These are phyloP conservation scores for Xylaria acuta DNA, from an alignment of 495 filamentous ascomycete species.

Conservation along the genomic window DNA sequence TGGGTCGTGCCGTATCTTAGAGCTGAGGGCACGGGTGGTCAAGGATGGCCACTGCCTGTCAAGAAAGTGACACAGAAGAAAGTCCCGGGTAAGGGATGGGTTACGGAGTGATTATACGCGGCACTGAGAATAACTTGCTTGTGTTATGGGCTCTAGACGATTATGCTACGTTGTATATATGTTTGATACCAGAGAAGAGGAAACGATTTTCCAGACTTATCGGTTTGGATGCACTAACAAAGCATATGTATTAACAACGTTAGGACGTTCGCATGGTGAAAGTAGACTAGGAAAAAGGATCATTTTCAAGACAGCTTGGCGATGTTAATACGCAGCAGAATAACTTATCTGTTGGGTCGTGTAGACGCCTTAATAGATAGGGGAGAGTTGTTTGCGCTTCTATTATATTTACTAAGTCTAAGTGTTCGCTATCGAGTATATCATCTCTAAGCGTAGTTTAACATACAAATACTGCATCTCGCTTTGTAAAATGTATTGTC, in stretches of 20 bases:
- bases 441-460: slow-evolving; percentile 17
- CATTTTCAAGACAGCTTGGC: neutral
- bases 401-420: slow-evolving; percentile 11
- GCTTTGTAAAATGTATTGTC: neutral
- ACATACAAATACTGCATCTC: neutral
- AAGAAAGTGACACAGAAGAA: slow-evolving; percentile 83
- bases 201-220: neutral
- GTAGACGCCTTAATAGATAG: neutral
- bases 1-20: slow-evolving; percentile 83
- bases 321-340: neutral
- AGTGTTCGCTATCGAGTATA: neutral
- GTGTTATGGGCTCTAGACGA: neutral
- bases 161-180: neutral
- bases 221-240: neutral
- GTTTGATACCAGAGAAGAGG: neutral
- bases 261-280: neutral
- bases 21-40: slow-evolving; percentile 62
- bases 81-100: slow-evolving; percentile 75
- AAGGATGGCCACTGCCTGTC: slow-evolving; percentile 85
- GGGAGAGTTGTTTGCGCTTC: neutral
- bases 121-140: neutral
- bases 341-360: neutral
- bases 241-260: neutral
- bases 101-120: slow-evolving; percentile 39
- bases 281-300: neutral